A percentile compares a stretch with the other conserved stretches of the same genome.
Evolutionary conservation across 805 yeast species (phyloP).

Genomic region (Hanseniaspora thailandica): DNA sequence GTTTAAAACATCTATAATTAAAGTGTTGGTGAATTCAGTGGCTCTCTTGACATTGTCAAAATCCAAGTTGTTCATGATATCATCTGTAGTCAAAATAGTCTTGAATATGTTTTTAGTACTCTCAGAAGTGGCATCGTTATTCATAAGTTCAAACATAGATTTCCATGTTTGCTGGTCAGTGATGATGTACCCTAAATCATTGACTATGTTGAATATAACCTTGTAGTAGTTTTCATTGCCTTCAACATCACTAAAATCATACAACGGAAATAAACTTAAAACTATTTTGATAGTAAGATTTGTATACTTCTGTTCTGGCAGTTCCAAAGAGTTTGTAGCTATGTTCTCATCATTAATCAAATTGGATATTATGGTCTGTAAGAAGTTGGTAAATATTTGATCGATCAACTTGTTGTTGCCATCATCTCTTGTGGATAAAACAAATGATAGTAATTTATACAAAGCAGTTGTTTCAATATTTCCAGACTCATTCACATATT

Average conservation of each 20-base stretch:
- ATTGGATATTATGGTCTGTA: constrained; percentile 6
- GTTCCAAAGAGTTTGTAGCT: neutral
- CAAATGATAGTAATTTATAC: neutral
- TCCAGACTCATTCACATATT: neutral
- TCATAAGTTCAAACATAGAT: neutral
- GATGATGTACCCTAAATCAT: constrained; percentile 6
- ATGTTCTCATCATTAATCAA: neutral
- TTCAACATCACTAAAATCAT: neutral
- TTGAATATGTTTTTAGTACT: neutral
- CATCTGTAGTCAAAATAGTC: constrained; percentile 5
- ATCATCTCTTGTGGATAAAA: neutral
- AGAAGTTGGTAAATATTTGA: neutral
- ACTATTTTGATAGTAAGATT: neutral
- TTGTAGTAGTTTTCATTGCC: neutral
- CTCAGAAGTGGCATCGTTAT: neutral
- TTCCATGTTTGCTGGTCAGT: neutral
- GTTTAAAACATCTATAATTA: neutral
- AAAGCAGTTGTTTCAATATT: neutral
- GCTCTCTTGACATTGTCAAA: neutral
- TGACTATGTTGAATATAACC: neutral
- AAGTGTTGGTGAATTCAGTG: neutral
- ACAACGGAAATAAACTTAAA: neutral
- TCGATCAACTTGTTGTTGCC: neutral
- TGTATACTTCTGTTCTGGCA: neutral
- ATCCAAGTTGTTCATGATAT: constrained; percentile 6